phyloP scores from a whole-genome alignment of 2,329 filamentous ascomycete species.

The Colletotrichum sp. region DNA sequence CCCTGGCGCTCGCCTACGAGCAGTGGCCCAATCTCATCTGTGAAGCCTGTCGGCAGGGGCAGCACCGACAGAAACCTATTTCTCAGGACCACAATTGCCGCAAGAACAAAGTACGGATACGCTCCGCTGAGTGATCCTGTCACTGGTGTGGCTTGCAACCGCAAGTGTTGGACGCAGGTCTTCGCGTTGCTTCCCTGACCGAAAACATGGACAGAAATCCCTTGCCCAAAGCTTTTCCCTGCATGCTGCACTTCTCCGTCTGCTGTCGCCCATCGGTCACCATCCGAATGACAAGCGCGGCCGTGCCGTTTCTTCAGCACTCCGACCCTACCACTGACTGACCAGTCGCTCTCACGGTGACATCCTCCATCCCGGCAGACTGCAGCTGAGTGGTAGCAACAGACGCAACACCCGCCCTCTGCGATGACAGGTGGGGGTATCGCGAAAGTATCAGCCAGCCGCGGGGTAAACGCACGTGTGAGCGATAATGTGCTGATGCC shows the following conservation, averaged over 20 bases:
- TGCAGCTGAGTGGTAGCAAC: neutral
- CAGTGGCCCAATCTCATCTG: neutral
- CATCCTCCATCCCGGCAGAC: neutral
- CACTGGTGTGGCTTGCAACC: neutral
- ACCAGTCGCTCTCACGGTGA: neutral
- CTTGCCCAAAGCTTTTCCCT: neutral
- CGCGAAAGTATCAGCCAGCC: neutral
- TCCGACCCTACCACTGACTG: neutral
- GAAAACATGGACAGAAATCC: neutral
- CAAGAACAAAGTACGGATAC: neutral
- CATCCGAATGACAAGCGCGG: neutral
- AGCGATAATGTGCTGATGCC: neutral
- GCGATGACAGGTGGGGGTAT: neutral
- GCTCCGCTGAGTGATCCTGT: neutral
- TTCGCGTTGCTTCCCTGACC: neutral
- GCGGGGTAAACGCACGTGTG: neutral
- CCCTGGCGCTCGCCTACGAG: neutral
- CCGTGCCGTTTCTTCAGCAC: neutral
- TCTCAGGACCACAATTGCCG: neutral
- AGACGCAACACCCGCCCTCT: slow-evolving; percentile 8
- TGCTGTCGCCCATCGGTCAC: neutral
- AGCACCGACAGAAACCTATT: neutral
- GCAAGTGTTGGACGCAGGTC: neutral
- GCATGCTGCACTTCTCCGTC: neutral
- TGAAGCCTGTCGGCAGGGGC: neutral